phyloP scores from a whole-genome alignment of 768 basidiomycete genomes.

The Naematelia encephala region DNA sequence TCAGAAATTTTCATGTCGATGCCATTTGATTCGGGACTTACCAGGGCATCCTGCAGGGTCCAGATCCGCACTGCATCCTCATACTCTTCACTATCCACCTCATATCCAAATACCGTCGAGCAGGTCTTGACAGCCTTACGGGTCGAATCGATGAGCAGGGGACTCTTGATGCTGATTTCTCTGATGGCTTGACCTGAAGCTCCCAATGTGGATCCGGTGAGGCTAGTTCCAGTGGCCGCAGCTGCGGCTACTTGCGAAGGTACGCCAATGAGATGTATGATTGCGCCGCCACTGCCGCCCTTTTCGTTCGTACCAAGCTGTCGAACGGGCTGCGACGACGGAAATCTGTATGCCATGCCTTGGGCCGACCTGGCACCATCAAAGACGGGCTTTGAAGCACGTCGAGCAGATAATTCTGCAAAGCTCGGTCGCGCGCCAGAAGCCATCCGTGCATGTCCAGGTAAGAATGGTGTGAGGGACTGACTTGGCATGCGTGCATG shows the following conservation, averaged over 20 bases:
- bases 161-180: conserved; percentile 13
- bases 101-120: conserved; percentile 31
- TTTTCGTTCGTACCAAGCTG: too few species aligned
- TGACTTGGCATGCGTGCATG: conserved; percentile 22
- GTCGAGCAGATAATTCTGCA: conserved; percentile 27
- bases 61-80: conserved; percentile 28
- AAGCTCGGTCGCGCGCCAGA: conserved; percentile 28
- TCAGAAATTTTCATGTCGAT: too few species aligned
- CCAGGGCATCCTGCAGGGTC: conserved; percentile 36
- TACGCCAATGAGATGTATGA: conserved; percentile 31
- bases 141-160: conserved; percentile 6
- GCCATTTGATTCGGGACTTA: conserved; percentile 13
- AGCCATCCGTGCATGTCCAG: background rate
- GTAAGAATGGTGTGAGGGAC: conserved; percentile 9
- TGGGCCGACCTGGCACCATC: conserved; percentile 7
- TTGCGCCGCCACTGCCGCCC: conserved; percentile 23
- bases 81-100: conserved; percentile 18
- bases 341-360: conserved; percentile 29
- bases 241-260: background rate
- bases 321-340: conserved; percentile 23
- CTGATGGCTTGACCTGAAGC: conserved; percentile 9
- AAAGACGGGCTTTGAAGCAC: conserved; percentile 23
- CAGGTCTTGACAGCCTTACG: conserved; percentile 18
- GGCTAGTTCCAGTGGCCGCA: background rate
- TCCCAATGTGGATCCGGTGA: background rate